A percentile compares a stretch with the other conserved stretches of the same genome.
Evolutionary conservation across 768 basidiomycete genomes (phyloP).

Genomic region (Boletellus ananiceps): DNA sequence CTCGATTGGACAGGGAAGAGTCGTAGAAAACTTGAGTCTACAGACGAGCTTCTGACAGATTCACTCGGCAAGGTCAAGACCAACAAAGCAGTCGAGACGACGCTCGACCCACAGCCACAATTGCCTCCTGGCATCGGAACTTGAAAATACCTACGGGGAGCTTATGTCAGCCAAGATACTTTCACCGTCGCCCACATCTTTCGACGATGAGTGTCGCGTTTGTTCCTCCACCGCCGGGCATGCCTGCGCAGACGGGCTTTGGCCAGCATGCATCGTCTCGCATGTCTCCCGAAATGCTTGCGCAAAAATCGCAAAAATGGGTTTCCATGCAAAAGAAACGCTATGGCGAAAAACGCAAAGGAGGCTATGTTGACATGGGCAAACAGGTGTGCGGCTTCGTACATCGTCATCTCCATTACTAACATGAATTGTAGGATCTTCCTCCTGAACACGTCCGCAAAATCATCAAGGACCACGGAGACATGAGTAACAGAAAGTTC

Average conservation of each 20-base stretch:
- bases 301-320: constrained; percentile 96
- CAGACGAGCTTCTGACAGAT: too few relatives aligned
- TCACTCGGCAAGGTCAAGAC: too few relatives aligned
- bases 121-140: constrained; percentile 11
- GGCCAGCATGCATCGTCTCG: constrained; percentile 35
- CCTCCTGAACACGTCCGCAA: constrained; percentile 98
- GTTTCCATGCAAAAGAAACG: constrained; percentile 88
- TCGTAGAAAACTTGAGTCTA: too few relatives aligned
- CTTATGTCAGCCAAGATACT: constrained; percentile 26
- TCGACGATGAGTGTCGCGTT: constrained; percentile 31
- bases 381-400: constrained; percentile 61
- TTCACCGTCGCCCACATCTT: constrained; percentile 27
- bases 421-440: constrained; percentile 56
- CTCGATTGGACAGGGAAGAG: too few relatives aligned
- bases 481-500: constrained; percentile 99
- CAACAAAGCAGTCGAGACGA: too few relatives aligned
- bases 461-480: constrained; percentile 99
- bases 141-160: constrained; percentile 11
- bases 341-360: constrained; percentile 87
- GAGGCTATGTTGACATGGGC: constrained; percentile 87
- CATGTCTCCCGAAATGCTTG: constrained; percentile 66
- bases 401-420: neutral
- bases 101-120: too few relatives aligned
- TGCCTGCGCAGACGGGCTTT: constrained; percentile 34
- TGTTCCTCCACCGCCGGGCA: constrained; percentile 39